Base-by-base conservation (phyloP, 805 yeast genomes). In the Tetrapisispora nanseiensis region DNA sequence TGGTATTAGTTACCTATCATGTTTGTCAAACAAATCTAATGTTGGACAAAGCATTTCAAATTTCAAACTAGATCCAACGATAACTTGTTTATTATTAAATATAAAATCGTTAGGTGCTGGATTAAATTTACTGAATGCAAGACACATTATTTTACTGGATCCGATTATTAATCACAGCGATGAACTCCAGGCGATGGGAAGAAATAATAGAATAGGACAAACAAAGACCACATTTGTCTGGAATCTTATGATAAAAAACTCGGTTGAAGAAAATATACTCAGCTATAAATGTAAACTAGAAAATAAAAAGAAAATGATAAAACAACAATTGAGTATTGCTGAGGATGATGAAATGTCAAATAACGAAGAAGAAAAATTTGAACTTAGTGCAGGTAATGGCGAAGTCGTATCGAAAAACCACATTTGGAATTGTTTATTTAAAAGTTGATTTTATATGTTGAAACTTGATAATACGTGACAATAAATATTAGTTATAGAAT, bases 181-280 rank as follows among this genome's bases (percentile, higher is more conserved):
- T 37, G 97, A 92, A 52, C 58, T 86, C 13, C 98, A 90, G 58
- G 97, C 97, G 0, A 82, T 89, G 41, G 85, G 94, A 39, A 73
- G 98, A 48, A 78, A 92, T 33, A 95, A 90, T 57, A 68, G 98
- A 48, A 89, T 90, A 56, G 98, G 98, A 0, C 98, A 92, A 61
- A 72, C 70, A 3, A 67, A 71, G 34, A 78, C 75, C 13, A 92
- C 98, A 0, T 82, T 80, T 1, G 95, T 90, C 1, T 92, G 97
- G 96, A 81, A 83, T 75, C 87, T 90, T 65, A 79, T 83, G 20
- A 82, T 89, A 43, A 76, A 74, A 43, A 79, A 81, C 32, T 78
- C 95, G 0, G 95, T 92, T 13, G 98, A 92, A 60, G 95, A 90
- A 56, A 81, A 86, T 35, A 84, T 92, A 36, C 75, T 86, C 27